Evolutionary conservation across 768 basidiomycete genomes (phyloP), one percentile per base, ranked within the genome.

Genomic region (Calocybe gangraenosa): DNA sequence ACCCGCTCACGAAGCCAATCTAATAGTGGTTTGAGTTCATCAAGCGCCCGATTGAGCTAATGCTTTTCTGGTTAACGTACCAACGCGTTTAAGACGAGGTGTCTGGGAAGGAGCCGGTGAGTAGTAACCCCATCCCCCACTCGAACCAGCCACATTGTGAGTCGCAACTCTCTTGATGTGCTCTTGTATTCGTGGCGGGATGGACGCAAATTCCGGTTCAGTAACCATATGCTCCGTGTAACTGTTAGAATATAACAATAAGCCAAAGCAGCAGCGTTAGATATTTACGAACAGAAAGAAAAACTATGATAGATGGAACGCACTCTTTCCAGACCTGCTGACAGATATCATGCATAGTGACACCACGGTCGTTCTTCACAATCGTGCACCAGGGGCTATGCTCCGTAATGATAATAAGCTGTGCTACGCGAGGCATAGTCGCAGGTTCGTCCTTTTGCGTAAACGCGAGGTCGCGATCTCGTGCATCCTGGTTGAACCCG

Each of bases 311-410:
- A 2, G 21, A 20, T 37, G n/a, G 20, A 40, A 70, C 84, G 28
- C 49, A 92, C 90, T 92, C 88, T 62, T 80, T 81, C 71, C 78
- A 87, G 36, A 92, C 64, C n/a, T 73, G 64, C 3, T 71, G 69
- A 54, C 82, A 86, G n/a, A 92, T 73, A 58, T 92, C 87, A 14
- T 74, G 75, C 50, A 87, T 73, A 2, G 87, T 90, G 14, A 92
- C 86, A 0, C 89, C 89, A 0, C 67, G 64, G 13, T 82, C 78
- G 56, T 84, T 90, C 62, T 73, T 79, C 40, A 87, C 73, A 45
- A 79, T 79, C 6, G 84, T 86, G 59, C 84, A 86, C 89, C 89
- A 92, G 1, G 90, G 89, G 35, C 77, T 82, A 34, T 73, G 66
- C 37, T 69, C 61, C 10, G 76, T 76, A 53, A 84, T 77, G 46